These are phyloP conservation scores for Saussurea involucrata DNA, from an alignment of 129 eudicot species.

Conservation along the genomic window DNA sequence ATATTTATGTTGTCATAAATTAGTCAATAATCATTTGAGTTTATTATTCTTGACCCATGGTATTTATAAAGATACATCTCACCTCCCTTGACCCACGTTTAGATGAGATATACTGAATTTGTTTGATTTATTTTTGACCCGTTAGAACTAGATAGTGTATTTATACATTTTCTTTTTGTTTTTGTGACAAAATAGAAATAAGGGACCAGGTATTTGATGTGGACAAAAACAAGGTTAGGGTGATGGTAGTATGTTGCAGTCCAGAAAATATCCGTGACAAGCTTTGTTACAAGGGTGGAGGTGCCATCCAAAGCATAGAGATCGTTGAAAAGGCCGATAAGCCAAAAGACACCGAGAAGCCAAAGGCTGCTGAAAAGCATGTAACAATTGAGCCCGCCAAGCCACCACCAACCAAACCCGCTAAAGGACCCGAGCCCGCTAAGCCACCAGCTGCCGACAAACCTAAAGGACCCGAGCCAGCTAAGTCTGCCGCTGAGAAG, in stretches of 20 bases:
- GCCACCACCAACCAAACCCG: not conserved
- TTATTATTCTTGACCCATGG: not conserved
- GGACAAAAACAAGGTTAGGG: slow-evolving; percentile 45
- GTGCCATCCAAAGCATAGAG: slow-evolving; percentile 48
- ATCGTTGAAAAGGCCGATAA: slow-evolving; percentile 37
- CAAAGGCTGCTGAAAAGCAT: slow-evolving; percentile 15
- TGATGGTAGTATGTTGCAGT: slow-evolving; percentile 60
- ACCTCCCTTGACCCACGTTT: not conserved
- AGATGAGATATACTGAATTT: not conserved
- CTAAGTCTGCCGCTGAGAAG: slow-evolving; percentile 8
- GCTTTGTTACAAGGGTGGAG: slow-evolving; percentile 48
- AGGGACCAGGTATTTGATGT: slow-evolving; percentile 53
- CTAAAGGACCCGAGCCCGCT: slow-evolving; percentile 16
- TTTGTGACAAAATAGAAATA: slow-evolving; percentile 32
- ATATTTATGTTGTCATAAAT: no score
- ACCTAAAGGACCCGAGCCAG: slow-evolving; percentile 11
- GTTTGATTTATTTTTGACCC: not conserved
- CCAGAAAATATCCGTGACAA: slow-evolving; percentile 56
- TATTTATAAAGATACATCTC: not conserved
- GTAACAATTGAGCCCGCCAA: not conserved
- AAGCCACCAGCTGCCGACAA: slow-evolving; percentile 22
- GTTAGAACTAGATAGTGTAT: not conserved
- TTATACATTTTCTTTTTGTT: not conserved
- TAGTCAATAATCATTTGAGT: not conserved
- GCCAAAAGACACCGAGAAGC: slow-evolving; percentile 14